Conservation (phyloP, 2,329 filamentous ascomycete species). For the Verruconis gallopava region DNA sequence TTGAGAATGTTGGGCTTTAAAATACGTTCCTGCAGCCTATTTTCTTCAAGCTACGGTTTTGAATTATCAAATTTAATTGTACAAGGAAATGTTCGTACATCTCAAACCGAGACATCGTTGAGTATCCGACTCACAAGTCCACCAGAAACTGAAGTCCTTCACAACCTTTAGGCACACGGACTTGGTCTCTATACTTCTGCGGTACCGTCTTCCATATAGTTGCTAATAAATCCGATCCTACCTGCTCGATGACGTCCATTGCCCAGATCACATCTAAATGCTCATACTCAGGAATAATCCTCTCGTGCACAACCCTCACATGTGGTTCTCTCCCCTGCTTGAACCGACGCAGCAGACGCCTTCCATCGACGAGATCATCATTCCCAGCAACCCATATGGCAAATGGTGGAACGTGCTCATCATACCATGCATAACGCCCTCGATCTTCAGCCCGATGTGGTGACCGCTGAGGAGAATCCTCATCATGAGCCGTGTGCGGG, state of each 20-base stretch:
- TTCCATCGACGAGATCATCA: constrained; percentile 75
- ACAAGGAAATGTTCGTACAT: too few relatives aligned
- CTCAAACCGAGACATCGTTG: too few relatives aligned
- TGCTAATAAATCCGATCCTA: constrained; percentile 67
- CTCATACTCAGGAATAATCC: constrained; percentile 76
- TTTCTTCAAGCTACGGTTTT: too few relatives aligned
- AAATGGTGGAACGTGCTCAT: constrained; percentile 64
- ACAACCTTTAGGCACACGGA: constrained; percentile 39
- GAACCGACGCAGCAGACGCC: constrained; percentile 59
- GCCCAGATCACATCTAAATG: constrained; percentile 94
- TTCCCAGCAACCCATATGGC: constrained; percentile 78
- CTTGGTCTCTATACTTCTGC: constrained; percentile 37
- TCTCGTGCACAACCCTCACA: constrained; percentile 67
- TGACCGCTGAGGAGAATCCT: constrained; percentile 10
- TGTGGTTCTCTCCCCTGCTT: constrained; percentile 67
- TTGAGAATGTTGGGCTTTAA: too few relatives aligned
- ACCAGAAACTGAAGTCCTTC: constrained; percentile 6
- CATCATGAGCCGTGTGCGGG: not conserved
- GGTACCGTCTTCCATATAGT: constrained; percentile 69
- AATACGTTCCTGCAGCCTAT: too few relatives aligned
- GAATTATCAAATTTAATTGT: too few relatives aligned
- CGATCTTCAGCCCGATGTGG: constrained; percentile 19
- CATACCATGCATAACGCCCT: constrained; percentile 59
- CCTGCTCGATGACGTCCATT: constrained; percentile 71
- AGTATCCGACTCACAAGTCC: too few relatives aligned